Percentiles rank a stretch among this genome's conserved stretches.
phyloP scores from a whole-genome alignment of 78 protist genomes.

The Dictyostelium firmibasis region DNA sequence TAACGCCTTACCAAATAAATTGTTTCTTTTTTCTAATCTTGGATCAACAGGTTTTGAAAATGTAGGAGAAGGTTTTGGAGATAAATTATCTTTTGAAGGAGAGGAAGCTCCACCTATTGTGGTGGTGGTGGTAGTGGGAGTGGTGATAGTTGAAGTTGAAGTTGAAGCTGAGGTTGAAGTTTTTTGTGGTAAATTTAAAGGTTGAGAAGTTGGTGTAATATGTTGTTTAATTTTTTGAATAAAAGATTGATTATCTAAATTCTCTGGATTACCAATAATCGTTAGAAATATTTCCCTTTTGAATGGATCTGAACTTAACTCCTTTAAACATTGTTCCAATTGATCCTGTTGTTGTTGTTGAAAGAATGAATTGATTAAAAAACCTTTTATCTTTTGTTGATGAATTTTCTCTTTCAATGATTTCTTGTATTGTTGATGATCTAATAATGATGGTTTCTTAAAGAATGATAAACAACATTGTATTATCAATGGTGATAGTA shows the following conservation, averaged over 20 bases:
- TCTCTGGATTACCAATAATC: slow-evolving; percentile 8
- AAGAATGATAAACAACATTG: background rate
- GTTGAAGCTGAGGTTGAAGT: background rate
- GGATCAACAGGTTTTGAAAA: slow-evolving; percentile 5
- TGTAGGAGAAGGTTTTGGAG: background rate
- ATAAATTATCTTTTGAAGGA: background rate
- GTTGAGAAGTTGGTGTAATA: background rate
- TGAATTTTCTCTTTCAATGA: slow-evolving; percentile 49
- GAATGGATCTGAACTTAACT: background rate
- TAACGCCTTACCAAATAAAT: background rate
- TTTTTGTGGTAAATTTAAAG: background rate
- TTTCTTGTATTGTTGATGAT: slow-evolving; percentile 6
- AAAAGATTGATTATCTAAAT: background rate
- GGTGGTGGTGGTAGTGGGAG: background rate
- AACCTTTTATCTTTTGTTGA: slow-evolving; percentile 17
- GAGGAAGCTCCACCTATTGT: background rate
- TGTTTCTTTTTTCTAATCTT: background rate
- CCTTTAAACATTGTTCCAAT: background rate
- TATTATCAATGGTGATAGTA: background rate
- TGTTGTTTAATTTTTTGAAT: background rate
- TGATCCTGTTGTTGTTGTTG: background rate
- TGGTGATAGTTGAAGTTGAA: background rate
- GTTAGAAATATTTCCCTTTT: slow-evolving; percentile 32
- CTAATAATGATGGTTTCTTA: slow-evolving; percentile 31
- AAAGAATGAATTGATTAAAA: background rate